A percentile compares a stretch with the other conserved stretches of the same genome.
Conservation (phyloP, 2,329 filamentous ascomycete species). For the Cercospora sp. region DNA sequence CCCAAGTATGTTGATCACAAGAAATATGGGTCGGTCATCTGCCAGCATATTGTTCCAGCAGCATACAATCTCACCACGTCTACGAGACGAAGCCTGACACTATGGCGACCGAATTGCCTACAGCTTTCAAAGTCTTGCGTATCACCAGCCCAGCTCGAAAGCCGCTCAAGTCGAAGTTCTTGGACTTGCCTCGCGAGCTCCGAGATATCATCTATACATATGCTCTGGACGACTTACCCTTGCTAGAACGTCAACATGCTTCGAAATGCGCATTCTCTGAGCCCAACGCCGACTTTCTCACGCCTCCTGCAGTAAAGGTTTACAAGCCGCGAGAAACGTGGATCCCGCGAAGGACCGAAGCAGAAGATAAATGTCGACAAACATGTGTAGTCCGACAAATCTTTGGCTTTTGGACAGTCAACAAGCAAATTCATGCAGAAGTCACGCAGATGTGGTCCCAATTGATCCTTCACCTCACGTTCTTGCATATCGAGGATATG, state of each 20-base stretch:
- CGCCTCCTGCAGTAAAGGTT: background rate
- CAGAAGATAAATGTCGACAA: background rate
- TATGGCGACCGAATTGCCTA: background rate
- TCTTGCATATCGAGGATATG: background rate
- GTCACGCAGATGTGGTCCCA: background rate
- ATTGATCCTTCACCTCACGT: background rate
- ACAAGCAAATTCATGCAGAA: background rate
- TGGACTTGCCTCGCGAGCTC: background rate
- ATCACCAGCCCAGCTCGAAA: background rate
- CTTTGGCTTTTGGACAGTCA: background rate
- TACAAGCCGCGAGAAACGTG: background rate
- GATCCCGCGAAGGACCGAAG: background rate
- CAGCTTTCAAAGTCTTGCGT: background rate
- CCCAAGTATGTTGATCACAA: background rate
- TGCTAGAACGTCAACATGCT: background rate
- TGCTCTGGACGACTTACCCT: background rate
- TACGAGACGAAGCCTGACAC: background rate
- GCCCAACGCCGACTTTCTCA: background rate
- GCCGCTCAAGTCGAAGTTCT: background rate
- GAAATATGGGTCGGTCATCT: background rate
- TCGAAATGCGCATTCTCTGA: background rate
- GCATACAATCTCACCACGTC: background rate
- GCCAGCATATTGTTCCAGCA: background rate
- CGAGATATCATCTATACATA: background rate
- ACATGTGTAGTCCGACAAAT: background rate